Evolutionary conservation across 2,329 filamentous ascomycete genomes (phyloP), one percentile per base, ranked within the genome.

Genomic region (Aspergillus aculeatinus): DNA sequence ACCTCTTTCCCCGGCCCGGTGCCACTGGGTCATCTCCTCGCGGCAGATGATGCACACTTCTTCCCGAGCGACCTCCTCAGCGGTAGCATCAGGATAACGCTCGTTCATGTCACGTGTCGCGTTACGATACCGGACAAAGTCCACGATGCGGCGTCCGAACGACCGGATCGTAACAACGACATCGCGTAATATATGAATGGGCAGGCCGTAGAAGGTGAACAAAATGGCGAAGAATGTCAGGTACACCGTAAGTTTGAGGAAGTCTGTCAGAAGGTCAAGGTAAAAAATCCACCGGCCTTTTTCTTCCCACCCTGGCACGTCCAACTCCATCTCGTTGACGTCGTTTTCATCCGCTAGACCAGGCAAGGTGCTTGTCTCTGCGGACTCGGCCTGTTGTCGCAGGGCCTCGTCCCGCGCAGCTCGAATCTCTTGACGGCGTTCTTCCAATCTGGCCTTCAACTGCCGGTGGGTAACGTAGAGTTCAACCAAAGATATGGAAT

Each of bases 21-120:
- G 81, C 90, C 92, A 96, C 1, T 89, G 87, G 35, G 86, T 86
- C 95, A 99, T 99, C 65, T 96, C 91, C 74, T 99, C 95, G 62
- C 95, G 87, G 76, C 95, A 99, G 58, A 99, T 96, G 68, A 99
- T 99, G 76, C 95, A 99, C 2, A 95, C 96, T 70, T 96, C 92
- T 73, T 97, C 94, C 52, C 90, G 84, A 29, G 83, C 81, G 25
- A 99, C 85, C 65, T 99, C 94, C 66, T 96, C 91, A 2, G 85
- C 83, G 1, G 91, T 96, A 1, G 95, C 95, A 73, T 99, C 95
- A 4, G 91, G 90, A 72, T 97, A 98, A 68, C 86, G 82, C 61
- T 86, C 86, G 71, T 96, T 95, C 92, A 99, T 98, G 72, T 98
- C 92, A 66, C 89, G 85, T 3, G 96, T 92, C 2, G 95, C 95